A percentile compares a stretch with the other conserved stretches of the same genome.
Evolutionary conservation across 2,329 filamentous ascomycete genomes (phyloP).

Genomic region (Stagonosporopsis cucurbitacearum): DNA sequence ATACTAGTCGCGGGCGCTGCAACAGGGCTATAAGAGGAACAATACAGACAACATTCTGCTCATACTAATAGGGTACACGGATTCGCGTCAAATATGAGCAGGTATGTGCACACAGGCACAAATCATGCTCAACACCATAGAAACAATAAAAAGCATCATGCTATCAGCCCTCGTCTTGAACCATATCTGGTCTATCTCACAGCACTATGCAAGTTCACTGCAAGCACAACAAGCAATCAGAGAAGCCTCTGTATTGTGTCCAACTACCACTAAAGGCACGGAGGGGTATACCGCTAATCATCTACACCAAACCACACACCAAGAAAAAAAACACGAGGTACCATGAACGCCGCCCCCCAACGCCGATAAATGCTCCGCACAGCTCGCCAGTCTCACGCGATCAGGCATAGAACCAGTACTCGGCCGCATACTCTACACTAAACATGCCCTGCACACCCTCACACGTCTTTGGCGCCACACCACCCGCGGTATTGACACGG

Average conservation of each 20-base stretch:
- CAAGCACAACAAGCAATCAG: neutral
- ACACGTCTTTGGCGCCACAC: conserved; percentile 76
- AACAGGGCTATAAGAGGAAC: neutral
- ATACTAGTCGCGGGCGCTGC: conserved; percentile 43
- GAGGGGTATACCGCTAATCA: conserved; percentile 22
- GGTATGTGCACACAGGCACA: neutral
- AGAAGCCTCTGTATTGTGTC: conserved; percentile 25
- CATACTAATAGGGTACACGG: neutral
- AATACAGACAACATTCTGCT: neutral
- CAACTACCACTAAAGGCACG: conserved; percentile 21
- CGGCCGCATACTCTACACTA: conserved; percentile 78
- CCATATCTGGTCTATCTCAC: neutral
- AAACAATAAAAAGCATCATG: neutral
- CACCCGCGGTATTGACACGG: conserved; percentile 82
- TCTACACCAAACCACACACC: conserved; percentile 2
- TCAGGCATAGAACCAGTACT: conserved; percentile 70
- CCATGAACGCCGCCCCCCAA: conserved; percentile 21
- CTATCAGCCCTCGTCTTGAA: neutral
- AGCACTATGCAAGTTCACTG: neutral
- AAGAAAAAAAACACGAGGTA: neutral
- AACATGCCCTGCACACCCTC: conserved; percentile 68
- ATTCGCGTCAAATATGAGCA: neutral
- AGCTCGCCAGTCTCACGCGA: conserved; percentile 12
- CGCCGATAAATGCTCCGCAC: conserved; percentile 46
- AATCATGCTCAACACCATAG: neutral